Base-by-base conservation (phyloP, 805 yeast genomes). In the Saturnispora dispora region DNA sequence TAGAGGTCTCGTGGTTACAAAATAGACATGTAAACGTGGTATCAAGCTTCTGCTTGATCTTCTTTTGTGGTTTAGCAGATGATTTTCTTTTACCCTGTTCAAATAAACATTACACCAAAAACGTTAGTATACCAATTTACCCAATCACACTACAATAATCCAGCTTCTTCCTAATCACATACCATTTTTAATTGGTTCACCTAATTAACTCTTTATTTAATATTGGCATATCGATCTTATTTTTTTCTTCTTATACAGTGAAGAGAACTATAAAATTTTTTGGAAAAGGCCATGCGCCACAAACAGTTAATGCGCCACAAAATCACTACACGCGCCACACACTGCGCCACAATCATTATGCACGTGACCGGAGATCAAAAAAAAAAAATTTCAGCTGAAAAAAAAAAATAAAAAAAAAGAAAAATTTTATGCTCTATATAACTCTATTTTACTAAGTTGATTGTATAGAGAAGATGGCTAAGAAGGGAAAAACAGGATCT, bases 1-100 rank as follows among this genome's bases (percentile, higher is more conserved):
- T 96, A 2, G 96, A 84, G 60, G 84, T 83, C 63, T 91, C 98
- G 70, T 91, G 98, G 67, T 91, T 91, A 69, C 99, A 91, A 67
- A 91, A 91, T 51, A 93, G 72, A 70, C 99, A 91, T 47, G 91
- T 82, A 71, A 90, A 90, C 53, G 85, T 78, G 3, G 88, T 80
- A 52, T 88, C 95, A 57, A 90, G 74, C 57, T 75, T 84, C 61
- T 85, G 93, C 57, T 85, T 88, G 58, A 87, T 70, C 66, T 78
- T 83, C 67, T 85, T 85, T 28, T 72, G 81, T 58, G 96, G 96
- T 58, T 84, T 85, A 65, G 89, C 82, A 8, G 89, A 74, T 35
- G 91, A 81, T 79, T 83, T 89, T 74, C 95, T 88, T 56, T 66
- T 66, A 57, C 71, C 71, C 71, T 63, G 23, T 18, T 36, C 27